phyloP scores from a whole-genome alignment of 495 filamentous ascomycete genomes.

The Penicillium longicatenatum region DNA sequence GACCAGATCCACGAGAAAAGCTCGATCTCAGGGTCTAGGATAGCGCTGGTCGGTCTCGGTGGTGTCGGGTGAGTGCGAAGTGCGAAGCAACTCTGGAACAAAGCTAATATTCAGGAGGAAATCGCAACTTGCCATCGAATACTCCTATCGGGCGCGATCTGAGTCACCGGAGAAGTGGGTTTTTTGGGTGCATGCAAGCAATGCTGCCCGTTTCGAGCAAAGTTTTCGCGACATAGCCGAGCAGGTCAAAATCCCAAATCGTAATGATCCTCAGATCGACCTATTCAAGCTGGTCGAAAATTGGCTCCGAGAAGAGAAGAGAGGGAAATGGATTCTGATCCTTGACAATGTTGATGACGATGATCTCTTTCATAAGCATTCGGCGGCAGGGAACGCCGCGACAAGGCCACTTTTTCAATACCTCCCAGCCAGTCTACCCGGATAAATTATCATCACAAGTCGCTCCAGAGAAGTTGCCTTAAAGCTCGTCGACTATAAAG shows the following conservation, averaged over 20 bases:
- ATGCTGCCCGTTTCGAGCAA: conserved; percentile 37
- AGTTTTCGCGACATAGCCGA: conserved; percentile 43
- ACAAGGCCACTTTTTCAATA: neutral
- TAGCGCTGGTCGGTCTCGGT: conserved; percentile 28
- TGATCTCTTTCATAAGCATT: neutral
- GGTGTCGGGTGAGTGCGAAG: neutral
- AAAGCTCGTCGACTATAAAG: neutral
- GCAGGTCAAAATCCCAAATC: conserved; percentile 33
- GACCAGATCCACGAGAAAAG: conserved; percentile 25
- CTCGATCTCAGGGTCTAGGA: conserved; percentile 21
- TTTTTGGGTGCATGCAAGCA: conserved; percentile 53
- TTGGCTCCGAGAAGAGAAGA: conserved; percentile 30
- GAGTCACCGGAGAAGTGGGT: conserved; percentile 45
- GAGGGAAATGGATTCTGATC: conserved; percentile 5
- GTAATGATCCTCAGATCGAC: conserved; percentile 37
- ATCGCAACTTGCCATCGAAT: conserved; percentile 41
- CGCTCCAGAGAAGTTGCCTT: neutral
- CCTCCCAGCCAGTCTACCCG: neutral
- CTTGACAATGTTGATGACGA: conserved; percentile 1
- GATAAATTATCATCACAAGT: neutral
- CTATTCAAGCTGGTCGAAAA: conserved; percentile 40
- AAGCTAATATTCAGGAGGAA: conserved; percentile 24
- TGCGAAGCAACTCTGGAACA: neutral
- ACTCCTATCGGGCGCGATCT: conserved; percentile 33
- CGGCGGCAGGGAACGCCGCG: neutral